Conservation (phyloP, 305 asterid genomes). For the Fraxinus sp. region DNA sequence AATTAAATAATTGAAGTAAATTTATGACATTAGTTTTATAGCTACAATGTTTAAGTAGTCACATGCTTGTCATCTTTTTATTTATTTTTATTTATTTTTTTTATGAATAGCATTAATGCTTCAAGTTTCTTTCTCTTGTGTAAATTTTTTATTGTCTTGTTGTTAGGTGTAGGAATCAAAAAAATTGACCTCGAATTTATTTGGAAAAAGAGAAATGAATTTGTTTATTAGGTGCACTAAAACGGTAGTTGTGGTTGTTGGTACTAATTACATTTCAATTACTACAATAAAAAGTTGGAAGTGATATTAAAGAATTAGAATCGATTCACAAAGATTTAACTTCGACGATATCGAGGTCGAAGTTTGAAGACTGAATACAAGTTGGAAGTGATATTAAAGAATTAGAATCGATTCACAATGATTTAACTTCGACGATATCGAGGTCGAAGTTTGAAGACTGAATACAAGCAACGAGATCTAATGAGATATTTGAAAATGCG, state of each 20-base stretch:
- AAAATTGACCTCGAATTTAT: background rate
- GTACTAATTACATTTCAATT: background rate
- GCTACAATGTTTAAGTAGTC: conserved; percentile 42
- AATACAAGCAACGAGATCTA: background rate
- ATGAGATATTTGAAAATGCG: background rate
- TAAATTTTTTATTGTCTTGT: background rate
- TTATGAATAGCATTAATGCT: too few relatives aligned
- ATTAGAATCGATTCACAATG: background rate
- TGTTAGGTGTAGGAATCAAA: background rate
- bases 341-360: too few relatives aligned
- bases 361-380: too few relatives aligned
- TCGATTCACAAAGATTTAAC: background rate
- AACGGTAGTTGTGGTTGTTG: too few relatives aligned
- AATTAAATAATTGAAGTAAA: conserved; percentile 28
- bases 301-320: too few relatives aligned
- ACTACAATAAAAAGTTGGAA: too few relatives aligned
- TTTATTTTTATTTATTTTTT: background rate
- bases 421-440: background rate
- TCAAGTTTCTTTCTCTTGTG: background rate
- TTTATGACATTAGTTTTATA: conserved; percentile 24
- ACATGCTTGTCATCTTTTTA: conserved; percentile 42
- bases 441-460: background rate
- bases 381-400: too few relatives aligned
- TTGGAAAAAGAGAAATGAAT: too few relatives aligned
- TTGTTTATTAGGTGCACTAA: too few relatives aligned